Evolutionary conservation across 1,284 basidiomycete genomes (phyloP).

Genomic region (Mixia osmundae): DNA sequence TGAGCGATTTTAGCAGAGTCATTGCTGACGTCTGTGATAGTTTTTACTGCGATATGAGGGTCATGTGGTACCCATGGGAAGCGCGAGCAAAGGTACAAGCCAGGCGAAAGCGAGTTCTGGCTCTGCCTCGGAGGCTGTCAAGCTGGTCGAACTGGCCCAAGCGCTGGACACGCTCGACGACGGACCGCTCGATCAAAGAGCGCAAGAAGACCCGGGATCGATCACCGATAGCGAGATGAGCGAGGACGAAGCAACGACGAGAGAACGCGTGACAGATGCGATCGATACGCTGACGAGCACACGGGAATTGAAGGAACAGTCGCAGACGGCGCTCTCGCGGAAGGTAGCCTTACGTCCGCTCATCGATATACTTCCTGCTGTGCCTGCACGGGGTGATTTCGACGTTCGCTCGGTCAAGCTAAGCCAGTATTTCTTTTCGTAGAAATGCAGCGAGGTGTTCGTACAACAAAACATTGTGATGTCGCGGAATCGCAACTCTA

Average conservation of each 20-base stretch:
- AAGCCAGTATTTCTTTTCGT: constrained; percentile 79
- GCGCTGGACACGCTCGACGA: no score
- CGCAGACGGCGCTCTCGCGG: constrained; percentile 5
- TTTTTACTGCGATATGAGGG: constrained; percentile 6
- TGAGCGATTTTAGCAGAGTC: not conserved
- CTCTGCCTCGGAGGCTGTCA: not conserved
- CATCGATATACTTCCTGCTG: constrained; percentile 48
- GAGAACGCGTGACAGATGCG: not conserved
- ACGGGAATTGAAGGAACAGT: constrained; percentile 2
- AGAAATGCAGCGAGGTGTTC: no score
- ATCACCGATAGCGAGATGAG: constrained; percentile 3
- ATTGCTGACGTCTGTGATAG: not conserved
- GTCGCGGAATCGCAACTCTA: constrained; percentile 24
- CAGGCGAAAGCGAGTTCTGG: no score
- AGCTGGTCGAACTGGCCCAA: constrained; percentile 31
- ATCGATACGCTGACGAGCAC: constrained; percentile 2
- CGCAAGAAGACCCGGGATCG: not conserved
- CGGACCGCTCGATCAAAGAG: not conserved
- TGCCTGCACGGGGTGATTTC: constrained; percentile 71
- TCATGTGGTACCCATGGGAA: not conserved
- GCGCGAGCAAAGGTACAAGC: not conserved
- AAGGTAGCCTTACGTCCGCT: constrained; percentile 31
- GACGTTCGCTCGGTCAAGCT: constrained; percentile 61
- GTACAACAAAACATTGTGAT: no score
- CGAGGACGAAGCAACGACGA: constrained; percentile 6